Base-by-base conservation (phyloP, 2,329 filamentous ascomycete genomes). In the Lasiodiplodia citricola region DNA sequence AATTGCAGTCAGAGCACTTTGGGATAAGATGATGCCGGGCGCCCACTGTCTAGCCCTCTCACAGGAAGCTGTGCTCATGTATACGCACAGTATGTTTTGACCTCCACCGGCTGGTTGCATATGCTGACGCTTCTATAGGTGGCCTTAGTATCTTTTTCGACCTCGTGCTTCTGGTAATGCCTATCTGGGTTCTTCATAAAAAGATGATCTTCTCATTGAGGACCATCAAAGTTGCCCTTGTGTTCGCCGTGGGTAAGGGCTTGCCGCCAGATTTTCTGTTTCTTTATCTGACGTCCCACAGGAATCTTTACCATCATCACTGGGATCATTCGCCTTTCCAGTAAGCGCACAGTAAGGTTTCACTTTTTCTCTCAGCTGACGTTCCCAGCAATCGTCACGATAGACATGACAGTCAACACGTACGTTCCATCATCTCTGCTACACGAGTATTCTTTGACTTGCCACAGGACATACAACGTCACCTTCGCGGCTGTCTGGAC, bases 401-500 rank as follows among this genome's bases (percentile, higher is more conserved):
- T 75, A 18, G 68, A 77, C 71, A 75, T 79, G 68, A 68, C 69
- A 38, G 35, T 66, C 0, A 77, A 67, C 66, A 70, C 73, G 65
- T 67, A 50, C 3, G 54, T 38, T 41, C 41, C 11, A 21, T 14
- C 18, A 41, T 10, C 11, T 10, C 23, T n/a, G 10, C 7, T 16
- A n/a, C 50, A 16, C 23, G 38, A n/a, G 7, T 5, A 3, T 47
- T 21, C 1, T 2, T 14, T 47, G 44, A 47, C 44, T 21, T 47
- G 8, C 7, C 25, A 6, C 38, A 68, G 66, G 35, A 83, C 80
- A 2, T 80, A 77, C 70, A 76, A 78, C 21, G 81, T 83, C 73
- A 71, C 76, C 16, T 76, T 71, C 6, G 74, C 78, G n/a, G 76
- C 74, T 37, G 72, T 78, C 10, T 83, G 80, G 81, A 82, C 80